Percentiles rank a stretch among this genome's conserved stretches.
Conservation (phyloP, 768 basidiomycete genomes). For the Boletus reticuloceps region DNA sequence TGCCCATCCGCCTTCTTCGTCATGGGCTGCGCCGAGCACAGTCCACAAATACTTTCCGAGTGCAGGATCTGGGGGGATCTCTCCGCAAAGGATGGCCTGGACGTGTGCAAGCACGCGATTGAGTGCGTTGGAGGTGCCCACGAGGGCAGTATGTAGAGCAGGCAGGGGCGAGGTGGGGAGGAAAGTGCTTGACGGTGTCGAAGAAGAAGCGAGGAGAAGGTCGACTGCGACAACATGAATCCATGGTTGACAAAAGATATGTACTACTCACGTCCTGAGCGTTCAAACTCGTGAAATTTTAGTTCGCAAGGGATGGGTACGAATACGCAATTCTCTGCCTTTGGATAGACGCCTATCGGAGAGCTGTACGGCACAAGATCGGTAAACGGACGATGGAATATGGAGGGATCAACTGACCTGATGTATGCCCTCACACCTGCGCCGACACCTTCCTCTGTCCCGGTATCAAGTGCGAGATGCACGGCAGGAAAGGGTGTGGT, state of each 20-base stretch:
- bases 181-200: slow-evolving; percentile 34
- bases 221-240: slow-evolving; percentile 56
- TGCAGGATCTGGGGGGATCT: slow-evolving; percentile 74
- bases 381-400: slow-evolving; percentile 6
- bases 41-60: slow-evolving; percentile 92
- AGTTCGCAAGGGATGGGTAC: slow-evolving; percentile 88
- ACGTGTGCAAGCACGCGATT: slow-evolving; percentile 87
- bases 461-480: slow-evolving; percentile 88
- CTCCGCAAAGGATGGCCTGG: slow-evolving; percentile 73
- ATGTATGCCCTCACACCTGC: slow-evolving; percentile 86
- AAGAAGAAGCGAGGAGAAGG: slow-evolving; percentile 60
- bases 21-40: slow-evolving; percentile 68
- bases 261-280: slow-evolving; percentile 70
- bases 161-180: slow-evolving; percentile 62
- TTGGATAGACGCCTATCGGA: slow-evolving; percentile 83
- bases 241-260: not conserved
- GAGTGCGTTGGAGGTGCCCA: slow-evolving; percentile 71
- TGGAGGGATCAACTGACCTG: slow-evolving; percentile 49
- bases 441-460: slow-evolving; percentile 56
- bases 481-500: slow-evolving; percentile 85
- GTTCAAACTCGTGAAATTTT: slow-evolving; percentile 78
- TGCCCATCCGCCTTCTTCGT: slow-evolving; percentile 75
- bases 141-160: slow-evolving; percentile 46
- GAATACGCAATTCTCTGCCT: slow-evolving; percentile 94
- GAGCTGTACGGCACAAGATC: slow-evolving; percentile 46